Evolutionary conservation across 2,329 filamentous ascomycete genomes (phyloP).

Genomic region (Dendryphion nanum): DNA sequence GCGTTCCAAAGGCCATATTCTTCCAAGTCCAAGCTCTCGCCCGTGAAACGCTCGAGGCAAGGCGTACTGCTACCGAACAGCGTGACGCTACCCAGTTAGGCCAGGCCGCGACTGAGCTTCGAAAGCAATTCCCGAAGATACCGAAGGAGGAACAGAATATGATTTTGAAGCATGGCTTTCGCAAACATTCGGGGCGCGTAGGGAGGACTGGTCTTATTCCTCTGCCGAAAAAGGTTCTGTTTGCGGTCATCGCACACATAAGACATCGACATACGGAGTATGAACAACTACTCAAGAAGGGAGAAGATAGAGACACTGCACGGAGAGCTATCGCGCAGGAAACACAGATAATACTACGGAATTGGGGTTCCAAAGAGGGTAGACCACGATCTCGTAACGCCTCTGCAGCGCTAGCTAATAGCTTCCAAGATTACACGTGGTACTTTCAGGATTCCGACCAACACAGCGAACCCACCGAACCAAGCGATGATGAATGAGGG

Average conservation of each 20-base stretch:
- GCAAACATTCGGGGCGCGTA: conserved; percentile 49
- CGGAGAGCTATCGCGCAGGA: conserved; percentile 19
- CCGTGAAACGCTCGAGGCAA: conserved; percentile 39
- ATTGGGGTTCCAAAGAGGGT: conserved; percentile 28
- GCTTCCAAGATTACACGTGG: no score
- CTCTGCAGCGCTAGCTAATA: no score
- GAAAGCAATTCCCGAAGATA: conserved; percentile 41
- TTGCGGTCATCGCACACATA: conserved; percentile 52
- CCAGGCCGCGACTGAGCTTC: conserved; percentile 32
- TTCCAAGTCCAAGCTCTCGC: conserved; percentile 39
- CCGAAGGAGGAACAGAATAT: conserved; percentile 34
- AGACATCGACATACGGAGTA: conserved; percentile 52
- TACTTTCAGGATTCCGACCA: no score
- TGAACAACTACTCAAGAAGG: conserved; percentile 37
- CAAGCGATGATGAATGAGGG: no score
- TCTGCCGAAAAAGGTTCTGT: conserved; percentile 40
- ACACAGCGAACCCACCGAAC: no score
- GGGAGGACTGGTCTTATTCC: conserved; percentile 45
- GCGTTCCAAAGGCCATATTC: conserved; percentile 42
- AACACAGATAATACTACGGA: conserved; percentile 19
- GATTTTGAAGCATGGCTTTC: conserved; percentile 44
- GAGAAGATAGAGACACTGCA: conserved; percentile 16
- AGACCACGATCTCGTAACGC: no score
- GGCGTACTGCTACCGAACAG: conserved; percentile 39
- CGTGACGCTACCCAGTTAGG: conserved; percentile 22